Evolutionary conservation across 2,329 filamentous ascomycete species (phyloP).

Genomic region (Aspergillus brunneoviolaceus): DNA sequence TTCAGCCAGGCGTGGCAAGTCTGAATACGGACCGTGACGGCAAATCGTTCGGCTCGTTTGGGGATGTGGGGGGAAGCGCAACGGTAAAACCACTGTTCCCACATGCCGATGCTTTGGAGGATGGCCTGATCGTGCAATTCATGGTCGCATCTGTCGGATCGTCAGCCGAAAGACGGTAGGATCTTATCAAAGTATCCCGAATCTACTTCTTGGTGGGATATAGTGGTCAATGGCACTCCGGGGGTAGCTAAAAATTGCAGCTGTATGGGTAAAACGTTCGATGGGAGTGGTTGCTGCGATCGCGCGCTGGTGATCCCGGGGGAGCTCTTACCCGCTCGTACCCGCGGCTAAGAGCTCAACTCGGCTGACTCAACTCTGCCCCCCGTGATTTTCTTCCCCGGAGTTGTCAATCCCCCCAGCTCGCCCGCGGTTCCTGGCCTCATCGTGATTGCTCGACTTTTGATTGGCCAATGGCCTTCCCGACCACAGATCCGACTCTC

Average conservation of each 20-base stretch:
- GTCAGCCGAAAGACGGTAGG: slow-evolving; percentile 7
- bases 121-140: slow-evolving; percentile 5
- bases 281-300: neutral
- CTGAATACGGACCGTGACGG: slow-evolving; percentile 18
- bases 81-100: slow-evolving; percentile 29
- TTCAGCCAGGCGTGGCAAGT: slow-evolving; percentile 2
- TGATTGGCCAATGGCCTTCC: neutral
- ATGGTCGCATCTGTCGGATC: neutral
- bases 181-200: neutral
- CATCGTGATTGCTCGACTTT: neutral
- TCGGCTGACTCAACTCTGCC: neutral
- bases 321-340: slow-evolving; percentile 4
- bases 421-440: neutral
- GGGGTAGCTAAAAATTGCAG: neutral
- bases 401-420: neutral
- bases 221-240: neutral
- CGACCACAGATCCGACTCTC: neutral
- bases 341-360: neutral
- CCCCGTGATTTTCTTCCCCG: neutral
- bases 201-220: neutral
- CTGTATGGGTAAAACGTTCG: neutral
- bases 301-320: neutral
- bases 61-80: slow-evolving; percentile 34
- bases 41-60: slow-evolving; percentile 25
- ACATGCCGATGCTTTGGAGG: slow-evolving; percentile 11